Conservation (phyloP, 345 rosid species). For the Bretschneidera sinensis region DNA sequence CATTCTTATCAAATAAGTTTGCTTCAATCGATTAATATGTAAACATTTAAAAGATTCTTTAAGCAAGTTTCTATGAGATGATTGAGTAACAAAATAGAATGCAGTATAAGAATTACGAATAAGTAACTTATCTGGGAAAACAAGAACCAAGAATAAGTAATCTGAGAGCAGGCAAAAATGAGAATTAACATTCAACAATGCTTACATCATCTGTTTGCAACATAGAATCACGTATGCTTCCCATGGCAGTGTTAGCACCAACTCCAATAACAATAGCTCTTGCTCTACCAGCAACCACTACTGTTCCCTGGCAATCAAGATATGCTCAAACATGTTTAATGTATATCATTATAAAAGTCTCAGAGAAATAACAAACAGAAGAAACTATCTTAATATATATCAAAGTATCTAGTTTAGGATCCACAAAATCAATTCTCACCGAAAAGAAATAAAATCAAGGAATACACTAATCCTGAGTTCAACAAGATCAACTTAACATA, state of each 20-base stretch:
- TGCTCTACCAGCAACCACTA: conserved; percentile 88
- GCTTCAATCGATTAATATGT: neutral
- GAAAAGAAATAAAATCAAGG: too few relatives aligned
- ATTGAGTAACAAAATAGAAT: neutral
- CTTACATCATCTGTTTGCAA: conserved; percentile 89
- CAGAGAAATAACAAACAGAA: neutral
- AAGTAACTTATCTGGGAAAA: too few relatives aligned
- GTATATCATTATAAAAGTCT: too few relatives aligned
- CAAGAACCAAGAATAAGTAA: too few relatives aligned
- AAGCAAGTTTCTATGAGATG: neutral
- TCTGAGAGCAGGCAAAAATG: conserved; percentile 1
- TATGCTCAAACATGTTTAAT: neutral
- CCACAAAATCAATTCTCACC: too few relatives aligned
- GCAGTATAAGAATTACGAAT: neutral
- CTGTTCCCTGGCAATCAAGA: conserved; percentile 78
- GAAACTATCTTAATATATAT: neutral
- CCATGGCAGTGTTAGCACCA: conserved; percentile 98
- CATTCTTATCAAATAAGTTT: neutral
- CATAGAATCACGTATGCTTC: conserved; percentile 97
- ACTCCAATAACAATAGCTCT: conserved; percentile 94
- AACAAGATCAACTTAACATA: too few relatives aligned
- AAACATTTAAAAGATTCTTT: neutral
- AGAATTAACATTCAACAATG: conserved; percentile 1
- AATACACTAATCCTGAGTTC: too few relatives aligned
- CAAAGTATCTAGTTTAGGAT: neutral